Evolutionary conservation across 306 rosid species (phyloP).

Genomic region (Hippophae rhamnoides): DNA sequence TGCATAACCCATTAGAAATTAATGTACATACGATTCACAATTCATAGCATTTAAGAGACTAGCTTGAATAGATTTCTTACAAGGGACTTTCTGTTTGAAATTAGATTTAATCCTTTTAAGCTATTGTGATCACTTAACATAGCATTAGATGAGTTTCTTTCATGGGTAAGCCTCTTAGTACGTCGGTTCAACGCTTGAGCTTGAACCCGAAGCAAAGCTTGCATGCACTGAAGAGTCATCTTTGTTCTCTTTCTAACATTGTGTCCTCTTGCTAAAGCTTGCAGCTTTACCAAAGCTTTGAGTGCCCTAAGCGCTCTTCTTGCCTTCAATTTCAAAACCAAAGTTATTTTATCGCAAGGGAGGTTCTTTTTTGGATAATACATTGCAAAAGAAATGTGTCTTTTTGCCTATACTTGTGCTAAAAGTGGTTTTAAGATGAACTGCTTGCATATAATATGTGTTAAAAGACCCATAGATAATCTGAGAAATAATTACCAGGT

Average conservation of each 20-base stretch:
- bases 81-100: constrained; percentile 20
- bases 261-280: constrained; percentile 50
- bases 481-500: constrained; percentile 24
- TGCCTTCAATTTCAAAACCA: constrained; percentile 26
- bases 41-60: neutral
- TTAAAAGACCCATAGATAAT: neutral
- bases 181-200: constrained; percentile 31
- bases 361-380: no score
- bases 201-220: constrained; percentile 45
- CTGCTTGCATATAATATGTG: no score
- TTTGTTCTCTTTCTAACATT: constrained; percentile 41
- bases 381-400: no score
- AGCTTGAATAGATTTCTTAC: constrained; percentile 11
- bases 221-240: constrained; percentile 47
- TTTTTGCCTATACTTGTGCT: no score
- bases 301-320: constrained; percentile 51
- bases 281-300: constrained; percentile 48
- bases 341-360: no score
- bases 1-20: constrained; percentile 8
- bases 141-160: constrained; percentile 24
- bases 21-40: neutral
- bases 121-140: constrained; percentile 17
- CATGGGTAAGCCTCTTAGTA: constrained; percentile 25
- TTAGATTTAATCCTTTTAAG: neutral
- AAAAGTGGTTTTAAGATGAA: no score